Base-by-base conservation (phyloP, 805 yeast species). In the Spathaspora gorwiae region DNA sequence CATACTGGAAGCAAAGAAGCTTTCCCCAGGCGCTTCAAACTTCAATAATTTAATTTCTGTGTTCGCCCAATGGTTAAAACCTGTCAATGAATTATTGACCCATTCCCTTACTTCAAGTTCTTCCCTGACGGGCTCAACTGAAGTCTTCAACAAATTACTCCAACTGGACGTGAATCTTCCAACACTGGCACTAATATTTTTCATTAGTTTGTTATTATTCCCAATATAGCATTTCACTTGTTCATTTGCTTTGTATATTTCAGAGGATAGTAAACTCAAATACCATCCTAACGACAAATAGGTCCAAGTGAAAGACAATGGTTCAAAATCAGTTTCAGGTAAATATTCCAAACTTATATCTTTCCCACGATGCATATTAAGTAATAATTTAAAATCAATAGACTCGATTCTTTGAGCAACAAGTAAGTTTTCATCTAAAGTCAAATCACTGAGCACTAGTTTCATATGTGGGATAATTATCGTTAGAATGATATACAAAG, bases 261-360 rank as follows among this genome's bases (percentile, higher is more conserved):
- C 64, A 1, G 82, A 79, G 82, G 87, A 84, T 26, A 87, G 54
- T 8, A 84, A 66, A 5, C 85, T 75, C 35, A 76, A 72, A 61
- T 87, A 87, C 95, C 95, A 87, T 0, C 90, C 90, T 24, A 86
- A 64, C 0, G 87, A 80, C 24, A 72, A 56, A 43, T 66, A 66
- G 35, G 78, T 75, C 95, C 95, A 87, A 5, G 65, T 59, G 52
- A 87, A 83, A 47, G 59, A 68, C 49, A 84, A 65, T 3, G 75
- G 54, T 29, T 63, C 62, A 29, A 29, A 29, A 29, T 9, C 66
- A 0, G 74, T 62, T 13, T 61, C 63, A 0, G 78, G 73, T 30
- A 72, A 54, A 48, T 68, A 78, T 48, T 79, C 80, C 46, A 51
- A 55, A 45, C 55, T 66, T 33, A 72, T 59, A 57, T 73, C 56